Evolutionary conservation across 2,329 filamentous ascomycete genomes (phyloP), one percentile per base, ranked within the genome.

Genomic region (Colletotrichum falcatum): DNA sequence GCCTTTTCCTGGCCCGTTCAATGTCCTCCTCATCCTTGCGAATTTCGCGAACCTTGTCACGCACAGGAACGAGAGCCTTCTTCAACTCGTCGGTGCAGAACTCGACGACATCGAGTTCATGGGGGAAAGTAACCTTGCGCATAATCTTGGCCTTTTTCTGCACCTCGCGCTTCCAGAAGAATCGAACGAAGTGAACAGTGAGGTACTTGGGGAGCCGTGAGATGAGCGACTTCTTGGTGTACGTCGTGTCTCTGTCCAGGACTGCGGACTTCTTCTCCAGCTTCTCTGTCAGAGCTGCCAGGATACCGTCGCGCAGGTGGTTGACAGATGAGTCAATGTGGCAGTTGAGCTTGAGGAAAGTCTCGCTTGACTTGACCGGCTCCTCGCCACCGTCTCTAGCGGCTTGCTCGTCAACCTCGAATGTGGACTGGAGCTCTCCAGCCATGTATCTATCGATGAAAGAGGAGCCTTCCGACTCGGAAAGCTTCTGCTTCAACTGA

Each of bases 91-190:
- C 95, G 16, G 95, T 95, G 81, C 96, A 99, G 82, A 97, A 98
- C 79, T 99, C 96, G 28, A 97, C 91, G 48, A 94, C 90, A 77
- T 99, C 96, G 42, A 99, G 85, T 81, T 99, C 96, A 61, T 93
- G 91, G 8, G 95, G 95, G 79, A 99, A 99, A 0, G 94, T 95
- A 67, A 99, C 96, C 83, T 98, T 99, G 79, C 95, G 93, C 93
- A 99, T 95, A 76, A 99, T 99, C 87, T 99, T 99, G 74, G 95
- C 95, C 87, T 99, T 99, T 86, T 98, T 98, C 81, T 97, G 92
- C 4, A 94, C 94, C 75, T 97, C 94, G 56, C 92, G 90, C 79
- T 97, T 95, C 96, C 96, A 99, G 85, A 95, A 98, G 84, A 99
- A 99, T 74, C 96, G 94, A 66, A 99, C 93, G 80, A 99, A 97